Percentiles rank a stretch among this genome's conserved stretches.
Conservation (phyloP, 1,284 basidiomycete species). For the Ustilago trichophora region DNA sequence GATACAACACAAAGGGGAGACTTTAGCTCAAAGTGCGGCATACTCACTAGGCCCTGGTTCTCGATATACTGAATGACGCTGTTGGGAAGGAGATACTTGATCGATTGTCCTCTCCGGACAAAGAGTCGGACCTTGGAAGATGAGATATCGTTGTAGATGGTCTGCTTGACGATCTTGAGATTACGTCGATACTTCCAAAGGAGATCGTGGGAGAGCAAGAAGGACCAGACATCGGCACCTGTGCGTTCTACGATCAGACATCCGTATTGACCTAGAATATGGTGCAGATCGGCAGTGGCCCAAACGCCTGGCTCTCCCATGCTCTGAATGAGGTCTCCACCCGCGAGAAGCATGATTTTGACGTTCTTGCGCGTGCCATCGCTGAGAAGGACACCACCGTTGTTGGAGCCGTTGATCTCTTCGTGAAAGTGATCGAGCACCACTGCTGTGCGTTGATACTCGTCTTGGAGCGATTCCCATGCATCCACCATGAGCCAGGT, state of each 20-base stretch:
- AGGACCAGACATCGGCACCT: slow-evolving; percentile 83
- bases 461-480: slow-evolving; percentile 91
- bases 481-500: slow-evolving; percentile 83
- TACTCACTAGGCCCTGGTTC: slow-evolving; percentile 71
- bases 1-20: no score
- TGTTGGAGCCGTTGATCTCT: slow-evolving; percentile 78
- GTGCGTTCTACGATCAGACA: slow-evolving; percentile 94
- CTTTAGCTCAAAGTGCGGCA: no score
- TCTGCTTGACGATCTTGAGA: slow-evolving; percentile 84
- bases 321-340: slow-evolving; percentile 94
- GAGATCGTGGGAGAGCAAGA: slow-evolving; percentile 71
- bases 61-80: slow-evolving; percentile 96
- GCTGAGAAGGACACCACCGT: slow-evolving; percentile 56
- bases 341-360: slow-evolving; percentile 91
- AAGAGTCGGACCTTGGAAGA: slow-evolving; percentile 73
- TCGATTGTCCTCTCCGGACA: slow-evolving; percentile 88
- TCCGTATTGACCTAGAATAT: slow-evolving; percentile 93
- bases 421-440: slow-evolving; percentile 95
- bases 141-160: slow-evolving; percentile 98
- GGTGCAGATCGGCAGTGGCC: slow-evolving; percentile 93
- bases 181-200: slow-evolving; percentile 75
- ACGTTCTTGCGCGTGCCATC: slow-evolving; percentile 60
- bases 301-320: slow-evolving; percentile 99
- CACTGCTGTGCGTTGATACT: slow-evolving; percentile 91
- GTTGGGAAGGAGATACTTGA: slow-evolving; percentile 89